phyloP scores from a whole-genome alignment of 2,329 filamentous ascomycete species.

The Fusarium solani-melongenae region DNA sequence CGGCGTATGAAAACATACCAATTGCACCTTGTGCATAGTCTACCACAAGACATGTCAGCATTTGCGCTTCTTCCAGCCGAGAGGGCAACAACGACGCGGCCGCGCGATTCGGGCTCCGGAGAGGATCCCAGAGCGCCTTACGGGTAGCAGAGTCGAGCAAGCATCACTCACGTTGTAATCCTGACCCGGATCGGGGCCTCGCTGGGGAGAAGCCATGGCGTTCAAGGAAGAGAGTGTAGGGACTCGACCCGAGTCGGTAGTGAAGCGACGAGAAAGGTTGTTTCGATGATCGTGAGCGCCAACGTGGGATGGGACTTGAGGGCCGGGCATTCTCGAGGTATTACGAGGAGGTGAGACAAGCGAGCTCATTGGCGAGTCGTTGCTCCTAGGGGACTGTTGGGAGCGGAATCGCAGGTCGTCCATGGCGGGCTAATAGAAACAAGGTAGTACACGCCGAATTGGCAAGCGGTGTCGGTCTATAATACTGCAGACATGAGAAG shows the following conservation, averaged over 20 bases:
- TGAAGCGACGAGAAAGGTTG: conserved; percentile 90
- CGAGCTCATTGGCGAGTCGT: conserved; percentile 79
- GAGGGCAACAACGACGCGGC: neutral
- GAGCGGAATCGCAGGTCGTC: conserved; percentile 83
- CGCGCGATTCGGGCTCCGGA: conserved; percentile 24
- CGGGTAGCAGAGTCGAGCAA: conserved; percentile 3
- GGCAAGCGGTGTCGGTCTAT: conserved; percentile 47
- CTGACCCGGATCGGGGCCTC: conserved; percentile 58
- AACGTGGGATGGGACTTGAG: conserved; percentile 52
- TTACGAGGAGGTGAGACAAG: conserved; percentile 81
- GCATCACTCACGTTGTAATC: conserved; percentile 58
- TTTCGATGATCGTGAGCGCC: conserved; percentile 76
- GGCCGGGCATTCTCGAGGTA: conserved; percentile 70
- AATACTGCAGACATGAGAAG: conserved; percentile 51
- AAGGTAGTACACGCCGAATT: conserved; percentile 54
- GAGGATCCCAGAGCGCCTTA: neutral
- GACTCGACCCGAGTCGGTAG: conserved; percentile 87
- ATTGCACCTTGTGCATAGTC: conserved; percentile 78
- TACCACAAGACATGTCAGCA: conserved; percentile 49
- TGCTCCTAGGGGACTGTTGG: conserved; percentile 77
- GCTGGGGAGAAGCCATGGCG: conserved; percentile 62
- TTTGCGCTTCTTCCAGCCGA: neutral
- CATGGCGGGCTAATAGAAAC: conserved; percentile 62
- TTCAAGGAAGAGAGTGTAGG: conserved; percentile 72
- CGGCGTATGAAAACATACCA: conserved; percentile 66